Base-by-base conservation (phyloP, 306 rosid species). In the Astragalus membranaceus region DNA sequence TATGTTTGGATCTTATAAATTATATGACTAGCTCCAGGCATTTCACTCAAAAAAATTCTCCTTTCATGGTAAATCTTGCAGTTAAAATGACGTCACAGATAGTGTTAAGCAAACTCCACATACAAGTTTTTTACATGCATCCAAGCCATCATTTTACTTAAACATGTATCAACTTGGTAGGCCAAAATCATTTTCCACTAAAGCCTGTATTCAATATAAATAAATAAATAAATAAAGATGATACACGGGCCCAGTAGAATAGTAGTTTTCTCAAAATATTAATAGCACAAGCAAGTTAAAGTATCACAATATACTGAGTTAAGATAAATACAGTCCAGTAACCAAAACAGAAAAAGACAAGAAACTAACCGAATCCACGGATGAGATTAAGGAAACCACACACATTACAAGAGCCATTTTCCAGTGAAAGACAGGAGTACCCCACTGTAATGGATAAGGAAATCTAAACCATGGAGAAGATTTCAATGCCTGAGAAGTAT, bases 401-500 rank as follows among this genome's bases (percentile, higher is more conserved):
- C 96, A 95, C 99, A 91, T 95, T 53, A 95, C 85, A 75, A 95
- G 75, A 71, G 96, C 91, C 97, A 87, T 83, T 85, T 91, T 91
- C 99, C 99, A 95, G 78, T 84, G 84, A 84, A 95, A 95, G 79
- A 95, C 95, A 33, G 99, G 99, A 57, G 96, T 85, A 62, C 99
- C 99, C 97, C 99, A 95, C 79, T 95, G 99, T 62, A 95, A 76
- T 2, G 99, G 99, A 78, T 91, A 95, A 33, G 99, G 99, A 83
- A 95, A 95, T 77, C 99, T 87, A 85, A 95, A 91, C 99, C 99
- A 95, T 15, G 96, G 92, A 62, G 99, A 86, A 73, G 88, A 85
- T 69, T 67, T 82, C 61, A 95, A 54, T 41, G 95, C 97, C 15
- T 85, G 85, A 67, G 95, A 83, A 63, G 97, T 91, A 87, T 95